Conservation (phyloP, 768 basidiomycete species). For the Boletus reticuloceps region DNA sequence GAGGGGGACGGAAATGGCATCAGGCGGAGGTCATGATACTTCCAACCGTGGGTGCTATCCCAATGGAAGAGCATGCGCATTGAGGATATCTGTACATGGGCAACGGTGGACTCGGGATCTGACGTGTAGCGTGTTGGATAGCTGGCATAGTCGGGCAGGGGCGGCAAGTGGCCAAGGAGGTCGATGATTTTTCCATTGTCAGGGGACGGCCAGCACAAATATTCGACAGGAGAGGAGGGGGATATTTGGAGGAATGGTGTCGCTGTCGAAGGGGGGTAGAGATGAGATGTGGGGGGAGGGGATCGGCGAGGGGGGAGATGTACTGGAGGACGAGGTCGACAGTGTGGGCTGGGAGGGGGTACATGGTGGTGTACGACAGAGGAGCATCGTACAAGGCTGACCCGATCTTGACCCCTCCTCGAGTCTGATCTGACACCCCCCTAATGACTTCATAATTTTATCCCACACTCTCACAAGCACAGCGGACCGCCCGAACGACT, state of each 20-base stretch:
- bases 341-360: slow-evolving; percentile 33
- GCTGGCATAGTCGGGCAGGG: slow-evolving; percentile 25
- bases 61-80: slow-evolving; percentile 69
- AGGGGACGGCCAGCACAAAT: slow-evolving; percentile 66
- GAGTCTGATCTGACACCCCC: slow-evolving; percentile 10
- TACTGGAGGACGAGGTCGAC: slow-evolving; percentile 54
- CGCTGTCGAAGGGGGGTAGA: slow-evolving; percentile 59
- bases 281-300: slow-evolving; percentile 59
- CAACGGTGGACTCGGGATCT: slow-evolving; percentile 52
- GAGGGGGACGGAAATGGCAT: slow-evolving; percentile 67
- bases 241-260: slow-evolving; percentile 58
- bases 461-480: slow-evolving; percentile 4
- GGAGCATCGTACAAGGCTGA: too few species aligned
- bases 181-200: slow-evolving; percentile 35
- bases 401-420: not conserved
- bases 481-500: too few species aligned
- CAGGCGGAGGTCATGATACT: slow-evolving; percentile 62
- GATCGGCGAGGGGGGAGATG: slow-evolving; percentile 49
- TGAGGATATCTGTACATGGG: slow-evolving; percentile 52
- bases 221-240: slow-evolving; percentile 47
- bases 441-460: slow-evolving; percentile 6
- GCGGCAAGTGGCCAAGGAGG: slow-evolving; percentile 42
- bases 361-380: slow-evolving; percentile 27
- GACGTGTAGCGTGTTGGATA: slow-evolving; percentile 39
- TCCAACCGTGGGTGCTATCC: slow-evolving; percentile 57